These are phyloP conservation scores for Ramaria sp. DNA, from an alignment of 768 basidiomycete species.

Conservation along the genomic window DNA sequence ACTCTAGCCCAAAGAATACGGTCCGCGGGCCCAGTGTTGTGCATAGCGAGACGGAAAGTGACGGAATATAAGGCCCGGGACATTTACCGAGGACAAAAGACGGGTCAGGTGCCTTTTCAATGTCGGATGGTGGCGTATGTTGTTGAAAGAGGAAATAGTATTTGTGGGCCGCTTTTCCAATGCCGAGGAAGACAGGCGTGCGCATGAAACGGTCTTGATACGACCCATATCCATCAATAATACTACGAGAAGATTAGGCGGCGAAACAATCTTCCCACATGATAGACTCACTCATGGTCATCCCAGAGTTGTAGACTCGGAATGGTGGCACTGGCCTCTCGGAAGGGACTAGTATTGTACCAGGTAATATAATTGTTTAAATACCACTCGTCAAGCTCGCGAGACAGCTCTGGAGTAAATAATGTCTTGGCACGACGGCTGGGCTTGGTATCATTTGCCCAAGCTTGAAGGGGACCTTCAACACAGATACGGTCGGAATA, in stretches of 20 bases:
- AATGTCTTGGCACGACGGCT: conserved; percentile 3
- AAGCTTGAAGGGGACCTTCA: conserved; percentile 10
- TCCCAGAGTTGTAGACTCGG: conserved; percentile 8
- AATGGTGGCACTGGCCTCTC: conserved; percentile 4
- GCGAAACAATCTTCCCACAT: background rate
- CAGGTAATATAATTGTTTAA: conserved; percentile 10
- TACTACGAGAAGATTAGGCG: background rate
- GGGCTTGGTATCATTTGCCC: conserved; percentile 6
- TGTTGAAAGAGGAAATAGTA: conserved; percentile 13
- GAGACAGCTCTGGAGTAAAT: conserved; percentile 6
- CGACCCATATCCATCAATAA: conserved; percentile 11
- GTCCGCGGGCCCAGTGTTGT: conserved; percentile 10
- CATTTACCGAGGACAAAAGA: conserved; percentile 8
- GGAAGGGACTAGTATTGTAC: conserved; percentile 8
- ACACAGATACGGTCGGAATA: conserved; percentile 10
- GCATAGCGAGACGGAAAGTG: conserved; percentile 9
- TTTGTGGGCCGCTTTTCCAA: conserved; percentile 11
- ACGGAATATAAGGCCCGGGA: conserved; percentile 9
- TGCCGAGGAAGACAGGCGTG: conserved; percentile 10
- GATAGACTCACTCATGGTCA: conserved; percentile 10
- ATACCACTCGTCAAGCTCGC: conserved; percentile 12
- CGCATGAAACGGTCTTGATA: conserved; percentile 12
- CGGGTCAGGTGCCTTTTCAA: conserved; percentile 5
- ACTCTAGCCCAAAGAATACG: conserved; percentile 12
- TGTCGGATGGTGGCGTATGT: conserved; percentile 9